Evolutionary conservation across 1,284 basidiomycete genomes (phyloP).

Genomic region (Tilletia caries): DNA sequence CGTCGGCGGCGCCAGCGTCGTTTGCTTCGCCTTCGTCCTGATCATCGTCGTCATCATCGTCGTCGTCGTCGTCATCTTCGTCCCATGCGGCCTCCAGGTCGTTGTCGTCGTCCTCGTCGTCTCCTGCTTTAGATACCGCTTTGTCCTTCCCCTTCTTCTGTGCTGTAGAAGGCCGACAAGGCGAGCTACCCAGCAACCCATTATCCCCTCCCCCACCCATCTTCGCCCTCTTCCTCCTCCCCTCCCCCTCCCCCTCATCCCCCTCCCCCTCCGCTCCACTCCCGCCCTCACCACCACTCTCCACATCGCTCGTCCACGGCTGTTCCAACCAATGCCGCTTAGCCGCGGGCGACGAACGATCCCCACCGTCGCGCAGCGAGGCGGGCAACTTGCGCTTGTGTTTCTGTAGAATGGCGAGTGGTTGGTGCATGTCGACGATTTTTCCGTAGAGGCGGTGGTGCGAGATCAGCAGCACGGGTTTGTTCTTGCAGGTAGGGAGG

Average conservation of each 20-base stretch:
- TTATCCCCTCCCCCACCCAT: slow-evolving; percentile 10
- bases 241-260: slow-evolving; percentile 1
- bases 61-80: background rate
- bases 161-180: background rate
- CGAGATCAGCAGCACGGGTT: slow-evolving; percentile 74
- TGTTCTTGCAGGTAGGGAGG: slow-evolving; percentile 59
- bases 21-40: background rate
- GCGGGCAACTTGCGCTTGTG: background rate
- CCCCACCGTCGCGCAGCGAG: background rate
- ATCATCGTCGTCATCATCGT: slow-evolving; percentile 4
- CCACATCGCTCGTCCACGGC: slow-evolving; percentile 4
- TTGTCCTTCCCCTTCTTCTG: slow-evolving; percentile 11
- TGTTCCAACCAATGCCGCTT: slow-evolving; percentile 14
- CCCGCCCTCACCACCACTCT: background rate
- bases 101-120: background rate
- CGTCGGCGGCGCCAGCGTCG: too few relatives aligned
- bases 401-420: slow-evolving; percentile 46
- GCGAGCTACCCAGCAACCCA: background rate
- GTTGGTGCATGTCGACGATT: slow-evolving; percentile 62
- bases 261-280: background rate
- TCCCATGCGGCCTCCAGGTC: too few relatives aligned
- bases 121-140: slow-evolving; percentile 7
- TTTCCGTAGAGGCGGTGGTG: slow-evolving; percentile 86
- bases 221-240: background rate
- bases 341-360: background rate